phyloP scores from a whole-genome alignment of 73 alveolate genomes.

The Paramecium caudatum region DNA sequence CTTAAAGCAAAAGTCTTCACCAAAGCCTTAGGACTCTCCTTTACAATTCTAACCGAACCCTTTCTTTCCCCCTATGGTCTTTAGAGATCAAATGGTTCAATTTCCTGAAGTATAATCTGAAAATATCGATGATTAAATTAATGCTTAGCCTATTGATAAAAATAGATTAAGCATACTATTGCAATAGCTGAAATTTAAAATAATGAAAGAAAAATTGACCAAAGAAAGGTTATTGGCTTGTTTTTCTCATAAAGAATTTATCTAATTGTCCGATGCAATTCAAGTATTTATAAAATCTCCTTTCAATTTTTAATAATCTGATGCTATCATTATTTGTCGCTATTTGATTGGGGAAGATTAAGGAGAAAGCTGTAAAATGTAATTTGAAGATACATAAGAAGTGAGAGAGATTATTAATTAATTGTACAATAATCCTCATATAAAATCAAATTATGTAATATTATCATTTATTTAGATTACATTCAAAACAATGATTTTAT shows the following conservation, averaged over 20 bases:
- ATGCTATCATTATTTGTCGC: slow-evolving; percentile 30
- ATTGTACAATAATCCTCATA: neutral
- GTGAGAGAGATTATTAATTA: slow-evolving; percentile 7
- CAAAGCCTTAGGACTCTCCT: neutral
- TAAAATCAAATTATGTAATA: slow-evolving; percentile 5
- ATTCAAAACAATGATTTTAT: neutral
- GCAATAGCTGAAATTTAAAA: neutral
- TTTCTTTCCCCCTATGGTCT: slow-evolving; percentile 33
- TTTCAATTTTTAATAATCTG: neutral
- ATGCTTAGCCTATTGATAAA: slow-evolving; percentile 11
- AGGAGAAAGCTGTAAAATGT: neutral
- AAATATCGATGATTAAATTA: neutral
- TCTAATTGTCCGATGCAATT: slow-evolving; percentile 25
- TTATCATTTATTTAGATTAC: neutral
- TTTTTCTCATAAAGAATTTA: slow-evolving; percentile 6
- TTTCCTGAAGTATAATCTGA: neutral
- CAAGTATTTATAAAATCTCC: slow-evolving; percentile 9
- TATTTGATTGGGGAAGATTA: slow-evolving; percentile 49
- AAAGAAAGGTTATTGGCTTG: slow-evolving; percentile 12
- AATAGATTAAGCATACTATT: neutral
- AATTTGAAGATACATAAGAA: slow-evolving; percentile 49
- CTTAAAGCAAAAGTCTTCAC: slow-evolving; percentile 37
- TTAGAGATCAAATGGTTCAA: neutral
- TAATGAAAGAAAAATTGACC: slow-evolving; percentile 16
- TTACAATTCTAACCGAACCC: neutral